Evolutionary conservation across 2,329 filamentous ascomycete genomes (phyloP).

Genomic region (Aspergillus terreus): DNA sequence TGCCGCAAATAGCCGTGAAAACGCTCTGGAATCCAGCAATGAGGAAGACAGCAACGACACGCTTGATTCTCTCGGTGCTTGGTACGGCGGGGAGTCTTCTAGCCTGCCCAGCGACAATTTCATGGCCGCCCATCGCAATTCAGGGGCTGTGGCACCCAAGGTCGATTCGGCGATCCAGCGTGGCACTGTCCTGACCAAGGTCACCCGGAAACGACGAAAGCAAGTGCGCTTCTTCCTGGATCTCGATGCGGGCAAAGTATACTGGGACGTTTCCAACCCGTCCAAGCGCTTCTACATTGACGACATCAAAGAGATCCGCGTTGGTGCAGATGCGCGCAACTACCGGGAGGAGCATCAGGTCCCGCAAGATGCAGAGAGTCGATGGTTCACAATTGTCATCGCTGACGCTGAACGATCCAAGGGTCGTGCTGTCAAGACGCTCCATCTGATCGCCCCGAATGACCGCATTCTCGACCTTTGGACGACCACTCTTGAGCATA

Average conservation of each 20-base stretch:
- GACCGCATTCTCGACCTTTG: conserved; percentile 70
- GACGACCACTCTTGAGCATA: conserved; percentile 77
- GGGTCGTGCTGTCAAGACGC: conserved; percentile 65
- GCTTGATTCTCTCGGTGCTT: conserved; percentile 41
- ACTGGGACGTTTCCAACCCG: conserved; percentile 75
- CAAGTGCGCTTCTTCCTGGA: conserved; percentile 76
- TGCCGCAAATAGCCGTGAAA: conserved; percentile 50
- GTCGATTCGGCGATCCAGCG: conserved; percentile 73
- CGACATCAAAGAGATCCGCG: conserved; percentile 86
- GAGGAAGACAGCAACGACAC: conserved; percentile 43
- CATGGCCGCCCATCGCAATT: conserved; percentile 30
- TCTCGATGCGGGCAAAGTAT: conserved; percentile 77
- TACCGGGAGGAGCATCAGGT: conserved; percentile 82
- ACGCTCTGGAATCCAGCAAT: conserved; percentile 40
- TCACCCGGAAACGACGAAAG: conserved; percentile 77
- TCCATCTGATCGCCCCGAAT: conserved; percentile 81
- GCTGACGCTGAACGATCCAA: conserved; percentile 73
- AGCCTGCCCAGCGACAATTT: conserved; percentile 36
- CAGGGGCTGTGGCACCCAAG: conserved; percentile 56
- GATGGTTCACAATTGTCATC: conserved; percentile 90
- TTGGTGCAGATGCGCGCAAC: conserved; percentile 78
- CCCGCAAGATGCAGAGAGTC: conserved; percentile 61
- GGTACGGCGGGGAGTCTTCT: conserved; percentile 39
- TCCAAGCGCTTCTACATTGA: conserved; percentile 90
- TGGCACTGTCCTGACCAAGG: conserved; percentile 74